A percentile compares a stretch with the other conserved stretches of the same genome.
Conservation (phyloP, 2,329 filamentous ascomycete species). For the Hypoxylon sp. region DNA sequence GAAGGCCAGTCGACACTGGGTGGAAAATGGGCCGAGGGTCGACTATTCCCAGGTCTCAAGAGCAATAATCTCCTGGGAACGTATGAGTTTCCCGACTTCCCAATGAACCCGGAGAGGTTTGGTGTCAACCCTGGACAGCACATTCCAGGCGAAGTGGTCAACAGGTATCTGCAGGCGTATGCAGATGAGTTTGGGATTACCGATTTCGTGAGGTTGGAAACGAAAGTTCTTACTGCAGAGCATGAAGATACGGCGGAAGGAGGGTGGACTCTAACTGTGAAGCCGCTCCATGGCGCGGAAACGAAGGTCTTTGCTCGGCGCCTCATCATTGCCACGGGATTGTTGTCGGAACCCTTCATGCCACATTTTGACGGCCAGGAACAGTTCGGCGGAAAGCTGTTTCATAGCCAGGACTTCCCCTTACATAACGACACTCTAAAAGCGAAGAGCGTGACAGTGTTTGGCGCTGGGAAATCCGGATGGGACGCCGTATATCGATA, state of each 20-base stretch:
- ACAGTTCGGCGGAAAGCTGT: constrained; percentile 60
- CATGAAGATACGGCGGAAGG: constrained; percentile 54
- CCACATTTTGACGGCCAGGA: constrained; percentile 60
- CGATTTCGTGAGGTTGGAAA: constrained; percentile 58
- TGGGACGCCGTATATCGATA: constrained; percentile 70
- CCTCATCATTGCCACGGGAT: constrained; percentile 68
- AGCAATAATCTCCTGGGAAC: constrained; percentile 79
- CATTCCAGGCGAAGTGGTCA: constrained; percentile 64
- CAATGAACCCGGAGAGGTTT: constrained; percentile 66
- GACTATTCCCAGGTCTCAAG: constrained; percentile 74
- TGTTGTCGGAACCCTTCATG: constrained; percentile 65
- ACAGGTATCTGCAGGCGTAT: constrained; percentile 65
- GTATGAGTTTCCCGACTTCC: constrained; percentile 78
- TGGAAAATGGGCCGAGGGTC: constrained; percentile 74
- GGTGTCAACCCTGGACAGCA: constrained; percentile 60
- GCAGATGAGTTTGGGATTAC: constrained; percentile 61
- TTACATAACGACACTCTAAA: constrained; percentile 47
- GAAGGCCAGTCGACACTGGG: constrained; percentile 67
- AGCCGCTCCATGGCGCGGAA: constrained; percentile 7
- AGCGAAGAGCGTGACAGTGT: constrained; percentile 57
- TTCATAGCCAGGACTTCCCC: constrained; percentile 64
- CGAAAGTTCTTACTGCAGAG: constrained; percentile 58
- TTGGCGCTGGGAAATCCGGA: constrained; percentile 69
- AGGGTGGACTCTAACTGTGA: constrained; percentile 45
- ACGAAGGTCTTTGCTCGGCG: constrained; percentile 52